Conservation (phyloP, 192 early-diverging fungal species). For the Obelidium mucronatum region DNA sequence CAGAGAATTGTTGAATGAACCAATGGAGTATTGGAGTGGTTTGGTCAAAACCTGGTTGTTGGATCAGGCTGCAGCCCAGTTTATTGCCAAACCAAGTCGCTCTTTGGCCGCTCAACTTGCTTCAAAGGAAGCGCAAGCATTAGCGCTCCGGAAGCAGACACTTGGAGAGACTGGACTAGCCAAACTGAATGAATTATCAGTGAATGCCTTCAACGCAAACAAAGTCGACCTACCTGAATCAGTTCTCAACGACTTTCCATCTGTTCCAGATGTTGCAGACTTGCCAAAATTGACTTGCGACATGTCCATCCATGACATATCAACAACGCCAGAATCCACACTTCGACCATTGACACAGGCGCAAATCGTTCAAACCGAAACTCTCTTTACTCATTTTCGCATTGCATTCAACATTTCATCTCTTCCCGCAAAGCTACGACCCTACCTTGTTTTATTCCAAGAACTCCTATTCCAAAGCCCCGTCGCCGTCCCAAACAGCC, state of each 20-base stretch:
- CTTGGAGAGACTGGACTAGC: constrained; percentile 60
- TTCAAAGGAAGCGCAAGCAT: constrained; percentile 50
- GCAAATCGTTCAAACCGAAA: constrained; percentile 72
- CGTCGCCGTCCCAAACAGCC: constrained; percentile 16
- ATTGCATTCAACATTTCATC: constrained; percentile 59
- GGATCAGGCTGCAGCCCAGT: constrained; percentile 61
- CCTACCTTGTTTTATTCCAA: constrained; percentile 78
- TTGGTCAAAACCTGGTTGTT: constrained; percentile 64
- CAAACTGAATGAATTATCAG: constrained; percentile 38
- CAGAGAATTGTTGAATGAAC: constrained; percentile 57
- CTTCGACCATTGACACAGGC: constrained; percentile 54
- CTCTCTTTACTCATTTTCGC: constrained; percentile 67
- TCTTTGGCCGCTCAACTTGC: constrained; percentile 56
- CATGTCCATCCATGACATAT: constrained; percentile 28
- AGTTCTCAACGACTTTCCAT: constrained; percentile 67
- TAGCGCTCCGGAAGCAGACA: constrained; percentile 36
- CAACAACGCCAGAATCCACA: not conserved
- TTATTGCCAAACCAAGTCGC: constrained; percentile 62
- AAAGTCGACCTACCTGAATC: constrained; percentile 59
- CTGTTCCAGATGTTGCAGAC: constrained; percentile 68
- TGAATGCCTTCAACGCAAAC: constrained; percentile 56
- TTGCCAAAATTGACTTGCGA: constrained; percentile 47
- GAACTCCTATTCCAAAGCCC: constrained; percentile 71
- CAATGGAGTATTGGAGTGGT: constrained; percentile 61
- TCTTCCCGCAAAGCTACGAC: constrained; percentile 68